Evolutionary conservation across 1,284 basidiomycete species (phyloP), one percentile per base, ranked within the genome.

Genomic region (Fomitopsis pinicola): DNA sequence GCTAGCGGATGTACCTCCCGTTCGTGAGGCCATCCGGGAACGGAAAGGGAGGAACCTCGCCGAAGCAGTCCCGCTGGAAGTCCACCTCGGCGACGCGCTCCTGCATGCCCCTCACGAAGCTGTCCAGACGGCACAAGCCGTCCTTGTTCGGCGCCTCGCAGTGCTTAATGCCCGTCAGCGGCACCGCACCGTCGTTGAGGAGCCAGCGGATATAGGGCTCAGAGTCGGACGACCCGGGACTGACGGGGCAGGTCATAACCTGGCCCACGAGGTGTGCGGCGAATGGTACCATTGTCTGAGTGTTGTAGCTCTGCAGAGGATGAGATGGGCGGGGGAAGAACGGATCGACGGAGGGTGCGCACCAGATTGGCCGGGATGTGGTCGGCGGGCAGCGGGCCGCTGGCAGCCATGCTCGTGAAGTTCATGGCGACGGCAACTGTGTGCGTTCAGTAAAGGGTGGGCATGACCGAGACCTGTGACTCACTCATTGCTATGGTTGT

Each of bases 141-240:
- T 70, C 56, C 58, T 68, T 67, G 60, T 68, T 62, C 14, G 44
- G 60, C n/a, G 62, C n/a, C 33, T 61, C 57, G 62, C 70, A 72
- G 55, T 68, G 66, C 7, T 62, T 46, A 57, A 72, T 67, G 45
- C 69, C 68, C 19, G 69, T 70, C 40, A 91, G 77, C 0, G 90
- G 88, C 2, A 91, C 75, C 1, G 86, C 81, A 1, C 81, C 89
- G 63, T 84, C 83, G 65, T 84, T 84, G 30, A 84, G 70, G 30
- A 83, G 68, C 77, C 78, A 83, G 55, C 86, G 81, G 65, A 88
- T 82, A 68, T 80, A 80, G 14, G 76, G 77, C 8, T 72, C 65
- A 30, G 64, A 65, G 22, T 56, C 15, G 1, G 62, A 58, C 6
- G 59, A 57, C 33, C 36, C 44, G 36, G 44, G 44, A 9, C 46